Conservation (phyloP, 2,329 filamentous ascomycete genomes). For the Sarocladium brachiariae region DNA sequence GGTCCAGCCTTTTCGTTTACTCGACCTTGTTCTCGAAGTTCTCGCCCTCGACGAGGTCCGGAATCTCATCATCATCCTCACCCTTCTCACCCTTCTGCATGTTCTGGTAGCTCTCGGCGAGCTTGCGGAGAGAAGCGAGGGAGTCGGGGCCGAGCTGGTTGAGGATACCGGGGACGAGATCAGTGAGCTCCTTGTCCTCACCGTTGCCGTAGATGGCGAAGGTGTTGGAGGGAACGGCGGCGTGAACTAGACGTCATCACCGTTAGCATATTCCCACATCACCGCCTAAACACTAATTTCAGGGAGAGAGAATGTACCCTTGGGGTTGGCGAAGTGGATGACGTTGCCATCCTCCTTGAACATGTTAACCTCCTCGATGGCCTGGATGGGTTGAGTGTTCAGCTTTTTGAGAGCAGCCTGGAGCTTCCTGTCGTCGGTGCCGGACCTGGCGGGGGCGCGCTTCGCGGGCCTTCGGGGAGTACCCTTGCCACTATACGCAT, state of each 20-base stretch:
- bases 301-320: slow-evolving; percentile 58
- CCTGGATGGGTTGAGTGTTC: slow-evolving; percentile 98
- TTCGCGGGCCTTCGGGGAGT: slow-evolving; percentile 97
- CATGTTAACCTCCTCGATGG: slow-evolving; percentile 99
- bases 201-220: slow-evolving; percentile 99
- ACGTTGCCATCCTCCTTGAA: slow-evolving; percentile 99
- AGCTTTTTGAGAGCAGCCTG: slow-evolving; percentile 97
- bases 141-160: slow-evolving; percentile 99
- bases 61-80: slow-evolving; percentile 89
- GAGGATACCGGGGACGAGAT: slow-evolving; percentile 97
- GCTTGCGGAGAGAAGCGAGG: slow-evolving; percentile 92
- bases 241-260: slow-evolving; percentile 63
- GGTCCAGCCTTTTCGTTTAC: slow-evolving; percentile 39
- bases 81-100: slow-evolving; percentile 90
- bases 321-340: slow-evolving; percentile 97
- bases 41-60: slow-evolving; percentile 91
- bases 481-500: slow-evolving; percentile 71
- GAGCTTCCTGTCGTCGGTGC: slow-evolving; percentile 99
- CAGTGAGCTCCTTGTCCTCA: slow-evolving; percentile 99
- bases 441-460: slow-evolving; percentile 89
- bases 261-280: slow-evolving; percentile 11
- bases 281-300: background rate
- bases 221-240: slow-evolving; percentile 94
- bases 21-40: slow-evolving; percentile 98
- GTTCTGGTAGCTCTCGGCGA: slow-evolving; percentile 99